Evolutionary conservation across 208 protist genomes (phyloP), one percentile per base, ranked within the genome.

Genomic region (Leishmania major): DNA sequence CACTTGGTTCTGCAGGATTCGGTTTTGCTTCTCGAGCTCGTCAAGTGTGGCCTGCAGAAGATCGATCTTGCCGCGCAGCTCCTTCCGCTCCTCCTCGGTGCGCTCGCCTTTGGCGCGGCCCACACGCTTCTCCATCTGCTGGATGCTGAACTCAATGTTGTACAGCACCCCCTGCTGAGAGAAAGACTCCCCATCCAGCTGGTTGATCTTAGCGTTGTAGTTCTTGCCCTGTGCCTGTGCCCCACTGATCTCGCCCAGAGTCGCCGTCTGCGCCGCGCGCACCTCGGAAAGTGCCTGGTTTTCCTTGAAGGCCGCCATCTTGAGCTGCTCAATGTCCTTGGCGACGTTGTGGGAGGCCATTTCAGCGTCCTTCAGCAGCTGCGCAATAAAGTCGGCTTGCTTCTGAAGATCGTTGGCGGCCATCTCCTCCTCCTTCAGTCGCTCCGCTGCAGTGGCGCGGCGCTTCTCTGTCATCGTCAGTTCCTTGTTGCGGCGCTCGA

Each of bases 41-140:
- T 98, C 95, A 0, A 98, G 88, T 0, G 93, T 94, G 28, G 28
- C 89, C 81, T 97, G 93, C 53, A 99, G 91, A 37, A 96, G 87
- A 35, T 83, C 77, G 76, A 99, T 98, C 83, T 96, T 95, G 51
- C 91, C 88, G 45, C 96, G 92, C 72, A 99, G 84, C 74, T 91
- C 91, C 31, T 87, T 79, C 60, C 95, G 94, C 88, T 99, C 97
- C 49, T 98, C 96, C 79, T 98, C 96, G 3, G 93, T 97, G 55
- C 96, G 91, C 90, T 98, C 94, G 25, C 97, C 96, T 66, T 94
- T 92, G 67, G 94, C 94, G 35, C 95, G 90, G 70, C 90, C 92
- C 28, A 98, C 96, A 84, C 98, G 98, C 79, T 97, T 94, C 86
- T 98, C 95, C 93, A 99, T 97, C 89, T 99, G 96, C 93, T 99